These are phyloP conservation scores for Thelonectria olida DNA, from an alignment of 2,329 filamentous ascomycete species.

Conservation along the genomic window DNA sequence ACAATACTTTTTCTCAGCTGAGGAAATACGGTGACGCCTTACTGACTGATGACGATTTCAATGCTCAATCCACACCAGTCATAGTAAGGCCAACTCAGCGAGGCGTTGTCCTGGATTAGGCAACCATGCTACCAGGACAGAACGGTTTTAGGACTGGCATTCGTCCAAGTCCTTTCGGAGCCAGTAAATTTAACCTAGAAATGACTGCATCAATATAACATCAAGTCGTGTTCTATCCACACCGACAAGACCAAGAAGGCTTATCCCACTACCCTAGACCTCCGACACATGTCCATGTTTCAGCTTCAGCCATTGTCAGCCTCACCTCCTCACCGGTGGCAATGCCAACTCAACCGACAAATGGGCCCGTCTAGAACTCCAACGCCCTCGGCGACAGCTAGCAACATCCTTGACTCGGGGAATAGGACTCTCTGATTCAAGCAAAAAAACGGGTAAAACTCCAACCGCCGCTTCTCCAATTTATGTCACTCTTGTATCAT, in stretches of 20 bases:
- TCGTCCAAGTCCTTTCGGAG: too few species aligned
- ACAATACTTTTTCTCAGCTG: too few species aligned
- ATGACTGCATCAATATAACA: neutral
- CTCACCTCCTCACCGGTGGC: too few species aligned
- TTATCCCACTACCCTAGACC: neutral
- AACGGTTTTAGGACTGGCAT: too few species aligned
- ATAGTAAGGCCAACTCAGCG: too few species aligned
- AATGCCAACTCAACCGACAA: neutral
- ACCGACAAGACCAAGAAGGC: neutral
- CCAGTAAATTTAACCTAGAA: too few species aligned
- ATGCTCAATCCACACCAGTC: too few species aligned
- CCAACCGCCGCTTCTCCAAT: too few species aligned
- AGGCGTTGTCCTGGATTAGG: neutral
- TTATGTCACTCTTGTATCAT: too few species aligned
- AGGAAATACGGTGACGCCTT: too few species aligned
- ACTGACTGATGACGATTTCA: too few species aligned
- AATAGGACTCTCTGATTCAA: neutral
- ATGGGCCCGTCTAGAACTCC: conserved; percentile 7
- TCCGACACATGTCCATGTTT: neutral
- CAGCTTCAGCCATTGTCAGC: neutral
- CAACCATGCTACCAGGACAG: neutral
- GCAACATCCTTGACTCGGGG: conserved; percentile 2
- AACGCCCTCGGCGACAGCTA: neutral
- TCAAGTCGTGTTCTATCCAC: neutral
- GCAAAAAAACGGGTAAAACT: neutral